Evolutionary conservation across 108 stramenopile species (phyloP), one percentile per base, ranked within the genome.

Genomic region (Conticribra guillardii): DNA sequence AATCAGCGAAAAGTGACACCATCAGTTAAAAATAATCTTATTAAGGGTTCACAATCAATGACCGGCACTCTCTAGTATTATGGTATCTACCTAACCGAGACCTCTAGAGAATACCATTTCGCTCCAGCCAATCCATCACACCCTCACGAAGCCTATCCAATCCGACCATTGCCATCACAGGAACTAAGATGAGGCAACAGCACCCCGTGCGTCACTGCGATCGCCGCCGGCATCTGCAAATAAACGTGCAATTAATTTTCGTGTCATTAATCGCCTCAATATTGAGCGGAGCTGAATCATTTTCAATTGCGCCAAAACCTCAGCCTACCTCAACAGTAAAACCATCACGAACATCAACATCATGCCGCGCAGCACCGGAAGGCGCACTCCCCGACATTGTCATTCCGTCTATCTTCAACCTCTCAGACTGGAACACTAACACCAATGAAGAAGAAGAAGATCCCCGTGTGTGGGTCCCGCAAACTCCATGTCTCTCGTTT

Each of bases 401-500:
- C 59, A 66, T 91, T 21, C 86, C 84, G 5, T 82, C 84, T 29
- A 78, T 85, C 23, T 71, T 87, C 23, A 69, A 74, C 32, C 55
- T 69, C 55, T 41, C 49, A 15, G 55, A 59, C 24, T 46, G 29
- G 33, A 47, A 21, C 1, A 56, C 53, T 28, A 49, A 63, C 2
- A 47, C 58, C 18, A 59, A 58, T 55, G 69, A 74, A 26, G 60
- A 73, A 37, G 76, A 75, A 5, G 84, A 87, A 45, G 87, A 87
- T 59, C 62, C 64, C 3, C 66, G 80, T 30, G 51, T 91, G 8
- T 91, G 90, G 90, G 90, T 91, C 9, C 87, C 87, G 14, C 90
- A 91, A 71, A 87, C 90, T 24, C 80, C 87, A 14, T 68, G 80
- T 21, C 83, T 91, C 8, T 87, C 87, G 30, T 91, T 91, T 51